A percentile compares a stretch with the other conserved stretches of the same genome.
These are phyloP conservation scores for Beta lomatogona DNA, from an alignment of 179 eudicot genomes.

Conservation along the genomic window DNA sequence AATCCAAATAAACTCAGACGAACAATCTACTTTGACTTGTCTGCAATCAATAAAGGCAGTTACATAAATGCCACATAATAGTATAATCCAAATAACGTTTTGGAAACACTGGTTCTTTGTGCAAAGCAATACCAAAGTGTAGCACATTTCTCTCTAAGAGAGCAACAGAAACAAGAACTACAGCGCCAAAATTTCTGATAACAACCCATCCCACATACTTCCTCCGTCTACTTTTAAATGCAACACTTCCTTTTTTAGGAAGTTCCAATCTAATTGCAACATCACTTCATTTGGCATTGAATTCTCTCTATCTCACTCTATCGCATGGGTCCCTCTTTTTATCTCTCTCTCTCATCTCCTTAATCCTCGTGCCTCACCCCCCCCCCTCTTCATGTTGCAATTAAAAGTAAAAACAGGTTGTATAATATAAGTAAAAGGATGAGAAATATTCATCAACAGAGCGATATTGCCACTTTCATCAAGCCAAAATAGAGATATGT, in stretches of 20 bases:
- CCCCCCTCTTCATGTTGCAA: no score
- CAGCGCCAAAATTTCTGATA: background rate
- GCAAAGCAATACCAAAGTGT: background rate
- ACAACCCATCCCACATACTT: background rate
- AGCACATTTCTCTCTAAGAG: background rate
- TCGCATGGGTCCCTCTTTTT: no score
- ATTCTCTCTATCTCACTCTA: no score
- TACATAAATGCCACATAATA: background rate
- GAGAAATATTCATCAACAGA: background rate
- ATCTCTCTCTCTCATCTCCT: no score
- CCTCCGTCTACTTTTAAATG: no score
- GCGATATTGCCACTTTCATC: no score
- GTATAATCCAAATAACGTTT: background rate
- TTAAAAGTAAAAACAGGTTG: no score
- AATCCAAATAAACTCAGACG: background rate
- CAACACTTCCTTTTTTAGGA: no score
- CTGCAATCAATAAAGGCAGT: background rate
- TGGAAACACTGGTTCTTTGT: background rate
- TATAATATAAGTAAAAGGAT: background rate
- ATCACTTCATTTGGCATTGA: no score
- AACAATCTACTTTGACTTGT: background rate
- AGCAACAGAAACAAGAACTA: background rate
- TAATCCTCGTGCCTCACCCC: no score
- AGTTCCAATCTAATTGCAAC: no score
- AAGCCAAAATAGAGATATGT: background rate